Conservation (phyloP, 1,139 yeast genomes). For the Protomyces lactucae-debilis region DNA sequence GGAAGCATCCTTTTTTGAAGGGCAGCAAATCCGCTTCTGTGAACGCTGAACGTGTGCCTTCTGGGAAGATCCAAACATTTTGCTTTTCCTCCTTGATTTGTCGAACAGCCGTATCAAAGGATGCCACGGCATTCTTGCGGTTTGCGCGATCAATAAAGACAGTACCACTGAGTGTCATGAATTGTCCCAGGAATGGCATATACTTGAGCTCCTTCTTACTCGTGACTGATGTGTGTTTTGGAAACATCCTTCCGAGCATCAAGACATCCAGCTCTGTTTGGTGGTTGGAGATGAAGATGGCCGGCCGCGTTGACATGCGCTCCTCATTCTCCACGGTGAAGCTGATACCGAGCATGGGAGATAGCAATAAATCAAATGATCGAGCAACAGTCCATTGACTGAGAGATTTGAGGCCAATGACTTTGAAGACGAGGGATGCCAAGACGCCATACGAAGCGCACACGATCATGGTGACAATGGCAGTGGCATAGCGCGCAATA, state of each 20-base stretch:
- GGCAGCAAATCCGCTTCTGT: slow-evolving; percentile 67
- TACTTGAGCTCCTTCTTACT: slow-evolving; percentile 80
- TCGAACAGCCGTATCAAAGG: slow-evolving; percentile 64
- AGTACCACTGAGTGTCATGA: slow-evolving; percentile 84
- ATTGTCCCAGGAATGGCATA: slow-evolving; percentile 96
- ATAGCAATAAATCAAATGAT: slow-evolving; percentile 61
- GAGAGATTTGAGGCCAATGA: slow-evolving; percentile 69
- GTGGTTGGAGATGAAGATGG: slow-evolving; percentile 81
- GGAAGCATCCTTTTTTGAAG: slow-evolving; percentile 96
- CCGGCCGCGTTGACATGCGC: slow-evolving; percentile 55
- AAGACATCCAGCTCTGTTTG: slow-evolving; percentile 49
- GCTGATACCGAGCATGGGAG: slow-evolving; percentile 60
- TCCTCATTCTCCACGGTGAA: slow-evolving; percentile 63
- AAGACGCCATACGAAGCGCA: slow-evolving; percentile 51
- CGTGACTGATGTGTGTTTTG: slow-evolving; percentile 85
- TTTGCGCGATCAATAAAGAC: slow-evolving; percentile 84
- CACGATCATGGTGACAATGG: slow-evolving; percentile 34
- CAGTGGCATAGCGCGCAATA: slow-evolving; percentile 40
- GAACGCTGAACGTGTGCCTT: slow-evolving; percentile 86
- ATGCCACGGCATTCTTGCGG: slow-evolving; percentile 66
- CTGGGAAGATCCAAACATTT: slow-evolving; percentile 36
- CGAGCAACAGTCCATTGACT: slow-evolving; percentile 91
- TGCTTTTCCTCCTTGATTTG: slow-evolving; percentile 47
- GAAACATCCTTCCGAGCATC: slow-evolving; percentile 50
- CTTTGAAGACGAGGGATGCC: slow-evolving; percentile 61